phyloP scores from a whole-genome alignment of 1,139 yeast species.

The Pichia sp. region DNA sequence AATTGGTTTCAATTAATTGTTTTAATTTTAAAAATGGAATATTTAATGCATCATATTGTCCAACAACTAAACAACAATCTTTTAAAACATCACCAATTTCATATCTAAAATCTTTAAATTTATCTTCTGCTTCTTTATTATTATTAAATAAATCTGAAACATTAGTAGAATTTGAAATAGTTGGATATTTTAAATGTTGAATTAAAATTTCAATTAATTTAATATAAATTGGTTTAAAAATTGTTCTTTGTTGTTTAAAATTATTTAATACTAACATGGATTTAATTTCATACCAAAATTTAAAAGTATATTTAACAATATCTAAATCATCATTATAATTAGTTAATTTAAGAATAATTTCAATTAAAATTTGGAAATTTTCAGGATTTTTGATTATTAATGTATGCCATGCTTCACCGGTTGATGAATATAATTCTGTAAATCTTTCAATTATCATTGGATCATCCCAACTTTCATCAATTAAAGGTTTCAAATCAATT shows the following conservation, averaged over 20 bases:
- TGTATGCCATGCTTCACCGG: constrained; percentile 95
- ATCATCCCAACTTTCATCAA: constrained; percentile 49
- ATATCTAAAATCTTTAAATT: constrained; percentile 87
- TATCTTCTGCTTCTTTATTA: constrained; percentile 76
- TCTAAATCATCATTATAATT: constrained; percentile 74
- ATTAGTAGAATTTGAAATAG: constrained; percentile 30
- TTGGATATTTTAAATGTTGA: constrained; percentile 71
- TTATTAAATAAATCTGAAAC: constrained; percentile 29
- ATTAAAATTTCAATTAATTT: constrained; percentile 64
- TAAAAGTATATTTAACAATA: constrained; percentile 82
- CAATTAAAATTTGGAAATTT: constrained; percentile 70
- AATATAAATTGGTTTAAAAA: constrained; percentile 54
- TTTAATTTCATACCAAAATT: constrained; percentile 83
- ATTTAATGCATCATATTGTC: constrained; percentile 60
- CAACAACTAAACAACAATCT: constrained; percentile 89
- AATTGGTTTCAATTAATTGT: constrained; percentile 29
- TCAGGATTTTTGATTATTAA: constrained; percentile 69
- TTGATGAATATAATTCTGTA: constrained; percentile 78
- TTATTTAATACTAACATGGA: constrained; percentile 61
- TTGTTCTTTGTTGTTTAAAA: constrained; percentile 53
- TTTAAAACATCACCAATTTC: constrained; percentile 96
- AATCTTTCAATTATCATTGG: constrained; percentile 66
- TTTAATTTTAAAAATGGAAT: constrained; percentile 55
- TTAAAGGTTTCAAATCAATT: constrained; percentile 49
- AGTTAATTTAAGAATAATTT: constrained; percentile 58